phyloP scores from a whole-genome alignment of 1,139 yeast genomes.

The Geotrichum reessii region DNA sequence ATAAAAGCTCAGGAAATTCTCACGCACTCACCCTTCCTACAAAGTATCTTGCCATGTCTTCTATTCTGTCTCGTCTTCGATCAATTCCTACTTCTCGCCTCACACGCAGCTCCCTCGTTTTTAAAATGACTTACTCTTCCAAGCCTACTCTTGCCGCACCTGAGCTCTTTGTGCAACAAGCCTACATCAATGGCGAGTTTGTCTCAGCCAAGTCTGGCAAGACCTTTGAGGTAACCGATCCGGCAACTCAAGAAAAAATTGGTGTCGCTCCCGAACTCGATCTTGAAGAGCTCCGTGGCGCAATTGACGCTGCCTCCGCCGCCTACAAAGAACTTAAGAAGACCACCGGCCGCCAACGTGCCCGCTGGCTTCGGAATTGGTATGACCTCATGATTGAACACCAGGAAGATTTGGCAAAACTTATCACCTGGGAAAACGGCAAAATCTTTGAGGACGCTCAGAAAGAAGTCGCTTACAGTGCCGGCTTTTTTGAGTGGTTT shows the following conservation, averaged over 20 bases:
- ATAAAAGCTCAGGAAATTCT: background rate
- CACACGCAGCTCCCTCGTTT: background rate
- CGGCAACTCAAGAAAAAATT: conserved; percentile 60
- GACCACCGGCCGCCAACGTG: conserved; percentile 58
- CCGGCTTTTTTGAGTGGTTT: conserved; percentile 81
- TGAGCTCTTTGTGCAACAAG: conserved; percentile 51
- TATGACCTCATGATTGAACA: conserved; percentile 59
- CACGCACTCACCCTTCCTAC: background rate
- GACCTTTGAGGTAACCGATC: conserved; percentile 65
- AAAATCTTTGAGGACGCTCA: conserved; percentile 69
- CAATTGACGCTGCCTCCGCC: conserved; percentile 55
- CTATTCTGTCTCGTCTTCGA: background rate
- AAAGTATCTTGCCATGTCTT: background rate
- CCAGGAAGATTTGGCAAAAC: conserved; percentile 64
- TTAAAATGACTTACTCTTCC: background rate
- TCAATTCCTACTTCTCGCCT: background rate
- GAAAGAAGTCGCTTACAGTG: conserved; percentile 74
- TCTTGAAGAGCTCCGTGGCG: conserved; percentile 39
- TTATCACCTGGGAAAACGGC: conserved; percentile 78
- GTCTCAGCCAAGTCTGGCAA: conserved; percentile 45
- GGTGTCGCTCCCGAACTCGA: conserved; percentile 54
- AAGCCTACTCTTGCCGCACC: conserved; percentile 44
- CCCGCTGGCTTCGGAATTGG: conserved; percentile 59
- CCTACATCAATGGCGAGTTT: conserved; percentile 73
- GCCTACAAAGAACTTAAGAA: conserved; percentile 57